A percentile compares a stretch with the other conserved stretches of the same genome.
Evolutionary conservation across 139 green algal species (phyloP).

Genomic region (Tetratostichococcus sp.): DNA sequence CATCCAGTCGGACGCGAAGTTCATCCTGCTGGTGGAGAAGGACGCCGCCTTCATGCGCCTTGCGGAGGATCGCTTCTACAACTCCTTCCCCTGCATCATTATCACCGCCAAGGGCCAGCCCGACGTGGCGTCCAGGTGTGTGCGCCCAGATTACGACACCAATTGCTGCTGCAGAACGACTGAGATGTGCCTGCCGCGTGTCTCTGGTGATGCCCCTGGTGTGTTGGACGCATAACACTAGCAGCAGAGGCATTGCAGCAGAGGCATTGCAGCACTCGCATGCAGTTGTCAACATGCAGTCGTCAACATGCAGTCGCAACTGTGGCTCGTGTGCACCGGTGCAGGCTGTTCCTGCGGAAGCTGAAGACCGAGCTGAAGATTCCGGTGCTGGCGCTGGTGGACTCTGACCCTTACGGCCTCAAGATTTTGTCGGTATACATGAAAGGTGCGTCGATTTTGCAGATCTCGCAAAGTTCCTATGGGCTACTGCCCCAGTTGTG

Average conservation of each 20-base stretch:
- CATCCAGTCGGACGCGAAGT: conserved; percentile 78
- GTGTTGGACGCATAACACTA: too few relatives aligned
- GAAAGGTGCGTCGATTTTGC: conserved; percentile 43
- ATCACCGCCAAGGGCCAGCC: conserved; percentile 96
- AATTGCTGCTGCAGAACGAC: too few relatives aligned
- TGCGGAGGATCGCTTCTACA: conserved; percentile 95
- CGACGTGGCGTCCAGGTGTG: conserved; percentile 87
- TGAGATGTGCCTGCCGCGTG: too few relatives aligned
- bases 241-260: too few relatives aligned
- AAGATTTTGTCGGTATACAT: conserved; percentile 98
- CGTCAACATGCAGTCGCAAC: too few relatives aligned
- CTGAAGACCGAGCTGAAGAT: conserved; percentile 82
- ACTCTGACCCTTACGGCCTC: conserved; percentile 93
- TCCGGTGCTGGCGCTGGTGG: conserved; percentile 91
- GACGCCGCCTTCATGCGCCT: conserved; percentile 96
- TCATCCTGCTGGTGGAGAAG: conserved; percentile 98
- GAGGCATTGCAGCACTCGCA: too few relatives aligned
- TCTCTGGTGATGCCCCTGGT: too few relatives aligned
- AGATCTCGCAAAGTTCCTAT: too few relatives aligned
- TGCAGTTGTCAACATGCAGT: too few relatives aligned
- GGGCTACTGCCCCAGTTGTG: too few relatives aligned
- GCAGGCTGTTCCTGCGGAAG: conserved; percentile 84
- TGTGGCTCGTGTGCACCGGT: too few relatives aligned
- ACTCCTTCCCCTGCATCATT: conserved; percentile 96
- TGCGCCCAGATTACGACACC: too few relatives aligned